Percentiles rank a stretch among this genome's conserved stretches.
Conservation (phyloP, 352 stramenopile genomes). For the Elongisporangium undulatum region DNA sequence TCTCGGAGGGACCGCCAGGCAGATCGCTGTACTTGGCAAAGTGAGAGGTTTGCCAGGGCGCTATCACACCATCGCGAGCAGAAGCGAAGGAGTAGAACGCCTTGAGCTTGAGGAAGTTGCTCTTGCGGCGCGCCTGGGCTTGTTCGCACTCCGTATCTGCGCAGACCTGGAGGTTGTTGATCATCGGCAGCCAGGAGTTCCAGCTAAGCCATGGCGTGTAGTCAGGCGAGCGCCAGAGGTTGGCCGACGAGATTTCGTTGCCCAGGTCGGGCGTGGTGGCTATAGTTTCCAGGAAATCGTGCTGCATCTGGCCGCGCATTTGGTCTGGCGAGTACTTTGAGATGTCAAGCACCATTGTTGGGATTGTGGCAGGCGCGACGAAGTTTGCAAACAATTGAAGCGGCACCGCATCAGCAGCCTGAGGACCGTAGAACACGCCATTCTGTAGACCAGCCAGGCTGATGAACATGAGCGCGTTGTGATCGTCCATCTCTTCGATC, state of each 20-base stretch:
- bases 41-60: conserved; percentile 35
- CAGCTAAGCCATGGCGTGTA: conserved; percentile 12
- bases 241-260: conserved; percentile 25
- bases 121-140: conserved; percentile 22
- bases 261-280: conserved; percentile 16
- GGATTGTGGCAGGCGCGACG: too few species aligned
- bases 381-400: too few species aligned
- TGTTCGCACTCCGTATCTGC: neutral
- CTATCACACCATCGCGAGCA: conserved; percentile 23
- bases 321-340: conserved; percentile 8
- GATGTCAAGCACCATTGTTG: conserved; percentile 13
- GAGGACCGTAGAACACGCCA: conserved; percentile 39
- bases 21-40: conserved; percentile 36
- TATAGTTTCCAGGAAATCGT: conserved; percentile 25
- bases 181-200: conserved; percentile 28
- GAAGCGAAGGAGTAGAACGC: conserved; percentile 38
- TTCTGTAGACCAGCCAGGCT: conserved; percentile 34
- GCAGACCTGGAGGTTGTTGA: conserved; percentile 22
- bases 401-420: conserved; percentile 11
- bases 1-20: conserved; percentile 18
- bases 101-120: conserved; percentile 32
- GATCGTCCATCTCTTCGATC: conserved; percentile 50
- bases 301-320: conserved; percentile 21
- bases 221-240: conserved; percentile 28
- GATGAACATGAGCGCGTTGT: conserved; percentile 37